phyloP scores from a whole-genome alignment of 78 protist species.

The slime mould (Dictyostelium discoideum) region DNA sequence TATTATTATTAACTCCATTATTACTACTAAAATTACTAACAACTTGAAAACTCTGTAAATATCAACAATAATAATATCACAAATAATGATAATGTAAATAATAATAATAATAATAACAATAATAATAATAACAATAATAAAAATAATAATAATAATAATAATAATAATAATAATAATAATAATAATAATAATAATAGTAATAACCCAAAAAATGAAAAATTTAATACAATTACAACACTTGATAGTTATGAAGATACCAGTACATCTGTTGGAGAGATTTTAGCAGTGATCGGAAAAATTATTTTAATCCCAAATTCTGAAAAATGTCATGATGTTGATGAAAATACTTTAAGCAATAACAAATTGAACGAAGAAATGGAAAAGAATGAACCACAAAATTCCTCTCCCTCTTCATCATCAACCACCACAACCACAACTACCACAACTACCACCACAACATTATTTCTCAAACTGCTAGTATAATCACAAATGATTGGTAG shows the following conservation, averaged over 20 bases:
- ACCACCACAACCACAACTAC: neutral
- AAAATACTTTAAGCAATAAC: neutral
- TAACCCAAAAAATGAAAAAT: neutral
- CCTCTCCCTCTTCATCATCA: neutral
- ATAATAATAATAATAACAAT: too few species aligned
- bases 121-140: too few species aligned
- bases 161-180: neutral
- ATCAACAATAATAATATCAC: neutral
- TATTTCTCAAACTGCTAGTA: neutral
- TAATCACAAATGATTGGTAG: slow-evolving; percentile 45
- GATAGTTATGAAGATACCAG: neutral
- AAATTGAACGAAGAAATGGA: neutral
- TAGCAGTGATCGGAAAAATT: neutral
- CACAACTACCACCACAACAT: neutral
- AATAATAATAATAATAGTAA: neutral
- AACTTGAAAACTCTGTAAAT: neutral
- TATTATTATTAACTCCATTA: neutral
- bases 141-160: too few species aligned
- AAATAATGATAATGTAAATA: neutral
- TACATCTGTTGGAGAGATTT: neutral
- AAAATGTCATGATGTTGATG: neutral
- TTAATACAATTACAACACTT: neutral
- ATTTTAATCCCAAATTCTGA: neutral
- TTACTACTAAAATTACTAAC: neutral
- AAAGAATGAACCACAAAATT: neutral